Evolutionary conservation across 768 basidiomycete genomes (phyloP), one percentile per base, ranked within the genome.

Genomic region (Cytidiella melzeri): DNA sequence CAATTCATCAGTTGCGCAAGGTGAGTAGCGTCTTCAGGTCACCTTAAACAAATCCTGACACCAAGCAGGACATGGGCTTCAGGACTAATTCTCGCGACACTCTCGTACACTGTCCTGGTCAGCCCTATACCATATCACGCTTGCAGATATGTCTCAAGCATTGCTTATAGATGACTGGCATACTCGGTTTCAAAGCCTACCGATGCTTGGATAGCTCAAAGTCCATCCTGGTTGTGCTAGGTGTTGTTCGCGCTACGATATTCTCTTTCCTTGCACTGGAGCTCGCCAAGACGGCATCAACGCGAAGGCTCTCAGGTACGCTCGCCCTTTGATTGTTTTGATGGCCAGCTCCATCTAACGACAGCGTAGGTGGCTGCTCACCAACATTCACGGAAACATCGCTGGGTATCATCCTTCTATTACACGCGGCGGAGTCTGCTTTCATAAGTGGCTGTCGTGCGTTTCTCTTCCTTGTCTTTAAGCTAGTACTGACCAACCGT

Each of bases 141-240:
- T n/a, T n/a, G n/a, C n/a, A n/a, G n/a, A n/a, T n/a, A n/a, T n/a
- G n/a, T n/a, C n/a, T n/a, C n/a, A n/a, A n/a, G n/a, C n/a, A n/a
- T n/a, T n/a, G n/a, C 27, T 15, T 11, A n/a, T 15, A 83, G 83
- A 72, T 84, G 37, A 74, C 79, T 0, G 81, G 80, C 25, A 77
- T 84, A 25, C 67, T 82, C 27, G 83, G 83, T 12, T 67, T 78
- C 56, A 86, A 86, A 60, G 81, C 77, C 6, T 85, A 84, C 56
- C 75, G 74, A 57, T 84, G 81, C 56, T 64, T 84, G 53, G 74
- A 80, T 60, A 75, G 77, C 50, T 75, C 79, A n/a, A 70, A 70
- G n/a, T 54, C 79, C 47, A 73, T 86, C 45, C 67, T 77, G 12
- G 53, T 69, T 19, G 57, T 71, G 15, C 58, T 83, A 37, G 57